Evolutionary conservation across 2,329 filamentous ascomycete genomes (phyloP).

Genomic region (Talaromyces rugulosus): DNA sequence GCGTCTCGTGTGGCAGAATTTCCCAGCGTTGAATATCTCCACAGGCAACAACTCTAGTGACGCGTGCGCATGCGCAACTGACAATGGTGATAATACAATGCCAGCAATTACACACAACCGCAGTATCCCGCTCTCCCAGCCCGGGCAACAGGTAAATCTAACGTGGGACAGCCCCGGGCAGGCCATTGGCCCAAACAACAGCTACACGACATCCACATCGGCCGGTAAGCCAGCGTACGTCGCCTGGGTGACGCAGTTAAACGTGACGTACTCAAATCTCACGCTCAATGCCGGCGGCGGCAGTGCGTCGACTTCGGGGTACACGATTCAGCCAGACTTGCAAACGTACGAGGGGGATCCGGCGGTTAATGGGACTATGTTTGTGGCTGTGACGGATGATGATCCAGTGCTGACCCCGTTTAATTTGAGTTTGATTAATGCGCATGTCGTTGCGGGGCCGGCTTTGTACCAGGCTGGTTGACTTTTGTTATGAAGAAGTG

Average conservation of each 20-base stretch:
- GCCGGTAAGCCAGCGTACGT: conserved; percentile 63
- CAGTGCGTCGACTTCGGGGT: conserved; percentile 49
- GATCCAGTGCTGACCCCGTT: conserved; percentile 69
- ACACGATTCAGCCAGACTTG: conserved; percentile 68
- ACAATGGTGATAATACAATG: conserved; percentile 49
- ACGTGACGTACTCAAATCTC: conserved; percentile 66
- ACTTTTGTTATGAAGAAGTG: conserved; percentile 16
- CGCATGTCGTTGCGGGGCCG: conserved; percentile 67
- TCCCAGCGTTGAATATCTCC: conserved; percentile 64
- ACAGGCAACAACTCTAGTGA: conserved; percentile 64
- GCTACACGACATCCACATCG: conserved; percentile 63
- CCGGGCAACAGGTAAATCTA: conserved; percentile 67
- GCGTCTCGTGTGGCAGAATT: conserved; percentile 79
- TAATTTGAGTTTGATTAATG: conserved; percentile 69
- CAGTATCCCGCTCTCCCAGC: conserved; percentile 66
- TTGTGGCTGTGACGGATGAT: conserved; percentile 68
- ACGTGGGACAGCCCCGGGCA: conserved; percentile 68
- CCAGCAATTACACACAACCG: conserved; percentile 66
- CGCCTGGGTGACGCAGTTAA: conserved; percentile 73
- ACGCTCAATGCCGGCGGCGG: conserved; percentile 41
- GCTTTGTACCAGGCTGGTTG: conserved; percentile 75
- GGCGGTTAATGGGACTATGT: conserved; percentile 72
- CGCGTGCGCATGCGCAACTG: conserved; percentile 26
- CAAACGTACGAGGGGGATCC: conserved; percentile 65
- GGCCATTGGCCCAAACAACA: conserved; percentile 73